Conservation (phyloP, 2,329 filamentous ascomycete genomes). For the Beauveria medogensis region DNA sequence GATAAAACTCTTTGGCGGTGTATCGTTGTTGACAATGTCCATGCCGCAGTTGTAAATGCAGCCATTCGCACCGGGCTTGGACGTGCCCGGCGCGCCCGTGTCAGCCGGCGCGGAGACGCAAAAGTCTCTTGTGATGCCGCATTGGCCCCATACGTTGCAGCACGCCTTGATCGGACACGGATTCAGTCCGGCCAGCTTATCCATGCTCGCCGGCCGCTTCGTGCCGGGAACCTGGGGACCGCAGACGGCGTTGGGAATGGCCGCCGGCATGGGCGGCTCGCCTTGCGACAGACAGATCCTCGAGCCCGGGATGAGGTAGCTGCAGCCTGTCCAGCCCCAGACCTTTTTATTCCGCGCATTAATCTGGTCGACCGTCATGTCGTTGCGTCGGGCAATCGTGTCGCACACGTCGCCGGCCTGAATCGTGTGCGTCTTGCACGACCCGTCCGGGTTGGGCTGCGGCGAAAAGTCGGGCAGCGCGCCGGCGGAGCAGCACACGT, state of each 20-base stretch:
- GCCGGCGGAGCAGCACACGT: slow-evolving; percentile 4
- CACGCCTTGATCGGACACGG: slow-evolving; percentile 22
- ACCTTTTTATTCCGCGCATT: slow-evolving; percentile 8
- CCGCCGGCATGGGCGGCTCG: slow-evolving; percentile 18
- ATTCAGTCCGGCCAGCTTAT: slow-evolving; percentile 25
- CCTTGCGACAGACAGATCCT: slow-evolving; percentile 19
- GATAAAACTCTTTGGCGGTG: background rate
- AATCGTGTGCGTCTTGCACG: background rate
- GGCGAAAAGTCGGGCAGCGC: background rate
- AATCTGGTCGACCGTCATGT: background rate
- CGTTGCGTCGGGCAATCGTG: background rate
- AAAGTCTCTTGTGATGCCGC: slow-evolving; percentile 6
- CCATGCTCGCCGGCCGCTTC: slow-evolving; percentile 16
- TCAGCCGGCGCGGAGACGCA: slow-evolving; percentile 3
- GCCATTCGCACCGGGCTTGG: slow-evolving; percentile 21
- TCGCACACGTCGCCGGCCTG: background rate
- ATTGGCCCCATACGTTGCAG: slow-evolving; percentile 14
- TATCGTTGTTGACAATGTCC: slow-evolving; percentile 14
- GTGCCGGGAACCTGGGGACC: slow-evolving; percentile 34
- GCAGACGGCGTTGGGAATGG: slow-evolving; percentile 28
- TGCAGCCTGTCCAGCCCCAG: slow-evolving; percentile 21
- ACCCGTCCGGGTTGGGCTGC: slow-evolving; percentile 1
- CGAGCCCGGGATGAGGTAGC: slow-evolving; percentile 7
- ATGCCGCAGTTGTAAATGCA: slow-evolving; percentile 35
- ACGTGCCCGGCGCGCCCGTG: slow-evolving; percentile 15